Evolutionary conservation across 1,284 basidiomycete species (phyloP).

Genomic region (Anthracocystis walkeri): DNA sequence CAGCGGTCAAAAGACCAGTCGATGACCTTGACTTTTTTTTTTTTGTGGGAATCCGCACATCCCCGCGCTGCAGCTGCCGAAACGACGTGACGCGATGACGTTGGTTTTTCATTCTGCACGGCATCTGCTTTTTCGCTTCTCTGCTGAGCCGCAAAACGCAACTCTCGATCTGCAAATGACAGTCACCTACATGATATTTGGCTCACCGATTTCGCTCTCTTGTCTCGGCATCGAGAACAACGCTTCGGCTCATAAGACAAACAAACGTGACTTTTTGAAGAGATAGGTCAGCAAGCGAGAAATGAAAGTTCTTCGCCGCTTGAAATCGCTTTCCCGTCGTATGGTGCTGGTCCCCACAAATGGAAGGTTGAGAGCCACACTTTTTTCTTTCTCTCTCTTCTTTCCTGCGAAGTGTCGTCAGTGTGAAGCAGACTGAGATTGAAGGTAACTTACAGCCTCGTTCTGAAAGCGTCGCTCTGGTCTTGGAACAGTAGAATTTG

Average conservation of each 20-base stretch:
- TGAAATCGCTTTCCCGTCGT: neutral
- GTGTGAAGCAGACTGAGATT: too few species aligned
- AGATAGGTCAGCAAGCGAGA: neutral
- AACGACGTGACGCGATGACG: conserved; percentile 3
- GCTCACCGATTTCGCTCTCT: neutral
- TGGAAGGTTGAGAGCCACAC: neutral
- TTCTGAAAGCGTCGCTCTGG: too few species aligned
- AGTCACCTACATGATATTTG: neutral
- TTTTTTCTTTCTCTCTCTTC: too few species aligned
- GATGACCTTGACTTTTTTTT: neutral
- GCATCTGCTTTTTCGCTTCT: neutral
- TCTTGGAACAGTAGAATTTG: too few species aligned
- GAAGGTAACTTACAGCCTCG: neutral
- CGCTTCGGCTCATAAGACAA: conserved; percentile 1
- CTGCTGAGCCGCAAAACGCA: neutral
- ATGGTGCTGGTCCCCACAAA: neutral
- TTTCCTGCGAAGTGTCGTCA: neutral
- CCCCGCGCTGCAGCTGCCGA: neutral
- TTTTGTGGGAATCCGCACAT: too few species aligned
- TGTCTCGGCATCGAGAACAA: conserved; percentile 2
- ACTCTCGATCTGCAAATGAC: conserved; percentile 5
- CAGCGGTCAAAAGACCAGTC: too few species aligned
- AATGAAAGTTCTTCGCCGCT: neutral
- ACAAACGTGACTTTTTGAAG: neutral
- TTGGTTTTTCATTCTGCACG: neutral